These are phyloP conservation scores for Apiosordaria backusii DNA, from an alignment of 495 filamentous ascomycete species.

Conservation along the genomic window DNA sequence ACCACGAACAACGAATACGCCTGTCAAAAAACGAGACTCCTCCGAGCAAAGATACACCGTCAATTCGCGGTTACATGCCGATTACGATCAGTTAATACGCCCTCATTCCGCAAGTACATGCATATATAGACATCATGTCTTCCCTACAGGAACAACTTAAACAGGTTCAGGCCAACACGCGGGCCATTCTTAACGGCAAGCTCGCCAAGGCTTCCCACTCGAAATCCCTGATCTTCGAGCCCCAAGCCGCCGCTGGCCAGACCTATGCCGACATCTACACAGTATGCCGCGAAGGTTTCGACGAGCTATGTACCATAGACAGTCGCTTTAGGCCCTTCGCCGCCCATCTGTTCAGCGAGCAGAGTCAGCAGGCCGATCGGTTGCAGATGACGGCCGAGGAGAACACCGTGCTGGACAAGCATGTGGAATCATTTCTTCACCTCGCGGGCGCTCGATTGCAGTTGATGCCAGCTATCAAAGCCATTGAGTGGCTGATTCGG, in stretches of 20 bases:
- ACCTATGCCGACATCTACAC: slow-evolving; percentile 84
- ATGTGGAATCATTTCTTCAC: slow-evolving; percentile 74
- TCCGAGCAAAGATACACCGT: no score
- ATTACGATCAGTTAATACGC: not conserved
- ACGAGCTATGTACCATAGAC: slow-evolving; percentile 85
- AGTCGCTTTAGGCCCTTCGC: slow-evolving; percentile 65
- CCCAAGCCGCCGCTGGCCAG: slow-evolving; percentile 73
- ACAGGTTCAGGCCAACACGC: slow-evolving; percentile 72
- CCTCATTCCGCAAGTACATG: not conserved
- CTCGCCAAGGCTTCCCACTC: slow-evolving; percentile 84
- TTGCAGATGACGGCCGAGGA: slow-evolving; percentile 75
- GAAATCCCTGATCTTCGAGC: slow-evolving; percentile 87
- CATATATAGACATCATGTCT: slow-evolving; percentile 57
- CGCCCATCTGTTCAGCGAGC: slow-evolving; percentile 77
- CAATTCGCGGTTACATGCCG: not conserved
- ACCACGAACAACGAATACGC: not conserved
- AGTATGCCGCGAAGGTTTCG: slow-evolving; percentile 81
- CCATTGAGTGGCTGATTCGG: slow-evolving; percentile 90
- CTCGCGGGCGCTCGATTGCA: slow-evolving; percentile 71
- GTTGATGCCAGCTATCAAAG: slow-evolving; percentile 80
- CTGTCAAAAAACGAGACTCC: no score
- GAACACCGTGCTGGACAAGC: slow-evolving; percentile 74
- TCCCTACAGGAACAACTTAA: slow-evolving; percentile 76
- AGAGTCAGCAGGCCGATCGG: slow-evolving; percentile 84
- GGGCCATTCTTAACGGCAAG: slow-evolving; percentile 79